Base-by-base conservation (phyloP, 2,329 filamentous ascomycete genomes). In the Colletotrichum scovillei region DNA sequence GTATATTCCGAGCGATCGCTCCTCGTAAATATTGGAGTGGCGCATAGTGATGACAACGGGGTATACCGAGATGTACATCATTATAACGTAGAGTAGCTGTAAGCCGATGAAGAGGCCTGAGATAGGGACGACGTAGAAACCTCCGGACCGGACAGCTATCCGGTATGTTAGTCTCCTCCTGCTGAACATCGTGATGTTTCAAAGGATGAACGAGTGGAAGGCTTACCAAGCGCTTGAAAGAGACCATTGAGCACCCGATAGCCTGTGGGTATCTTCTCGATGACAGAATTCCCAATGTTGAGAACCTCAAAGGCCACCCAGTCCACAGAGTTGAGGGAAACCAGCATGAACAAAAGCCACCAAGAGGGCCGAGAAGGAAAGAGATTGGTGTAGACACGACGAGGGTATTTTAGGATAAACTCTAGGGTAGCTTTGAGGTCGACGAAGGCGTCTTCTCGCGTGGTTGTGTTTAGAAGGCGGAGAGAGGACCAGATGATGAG, bases 21-120 rank as follows among this genome's bases (percentile, higher is more conserved):
- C 92, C 78, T 94, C 92, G 78, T 94, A 94, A 30, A 93, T 89
- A 77, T 94, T 94, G 46, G 91, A 92, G 78, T 92, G 90, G 35
- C 92, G 88, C 82, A 92, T 89, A 0, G 88, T 90, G 72, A 92
- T 90, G 26, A 89, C 87, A 24, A 92, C 87, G 0, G 91, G 91
- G 73, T 91, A 92, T 2, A 87, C 89, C 0, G 90, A 90, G 55
- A 92, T 89, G 79, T 92, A 92, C 89, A 92, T 92, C 84, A 92
- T 91, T 67, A 92, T 86, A 16, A 92, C 84, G 76, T 91, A 92
- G 1, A 90, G 81, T 0, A 92, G 85, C 72, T 91, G 88, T 2
- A 92, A 83, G 2, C 89, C 90, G 8, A 90, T 89, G 53, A 87
- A 88, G 1, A 88, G 83, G 1, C 85, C 82, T 2, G 89, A 82